Conservation (phyloP, 2,329 filamentous ascomycete species). For the Chalaropsis ovoidea region DNA sequence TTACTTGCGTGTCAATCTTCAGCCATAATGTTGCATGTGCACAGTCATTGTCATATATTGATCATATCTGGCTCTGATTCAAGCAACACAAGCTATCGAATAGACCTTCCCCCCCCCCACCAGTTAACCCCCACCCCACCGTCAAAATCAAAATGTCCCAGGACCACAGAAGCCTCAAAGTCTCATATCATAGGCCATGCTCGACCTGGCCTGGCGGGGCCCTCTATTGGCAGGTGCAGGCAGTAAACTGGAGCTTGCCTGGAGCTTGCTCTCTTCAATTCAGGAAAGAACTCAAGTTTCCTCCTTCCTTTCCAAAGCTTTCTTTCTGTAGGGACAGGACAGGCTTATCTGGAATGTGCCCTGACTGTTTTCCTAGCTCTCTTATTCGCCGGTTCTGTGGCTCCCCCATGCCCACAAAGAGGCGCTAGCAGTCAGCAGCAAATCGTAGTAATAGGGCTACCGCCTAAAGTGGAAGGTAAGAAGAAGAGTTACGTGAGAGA, state of each 20-base stretch:
- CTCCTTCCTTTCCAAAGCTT: background rate
- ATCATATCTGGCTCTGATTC: background rate
- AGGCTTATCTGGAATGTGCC: background rate
- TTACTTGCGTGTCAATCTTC: no score
- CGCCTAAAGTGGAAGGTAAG: background rate
- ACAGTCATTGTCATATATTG: background rate
- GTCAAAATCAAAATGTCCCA: background rate
- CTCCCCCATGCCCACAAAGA: background rate
- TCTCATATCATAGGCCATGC: no score
- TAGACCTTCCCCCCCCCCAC: background rate
- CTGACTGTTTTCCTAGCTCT: background rate
- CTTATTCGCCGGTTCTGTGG: background rate
- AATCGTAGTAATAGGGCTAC: conserved; percentile 6
- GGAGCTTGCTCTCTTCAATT: background rate
- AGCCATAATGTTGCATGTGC: background rate
- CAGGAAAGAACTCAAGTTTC: background rate
- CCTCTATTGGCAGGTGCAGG: background rate
- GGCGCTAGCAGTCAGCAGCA: background rate
- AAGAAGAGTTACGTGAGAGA: background rate
- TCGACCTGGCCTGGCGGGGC: no score
- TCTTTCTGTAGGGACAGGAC: background rate
- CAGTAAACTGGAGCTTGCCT: background rate
- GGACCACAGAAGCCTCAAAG: background rate
- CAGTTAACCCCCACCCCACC: background rate
- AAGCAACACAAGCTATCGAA: background rate